Evolutionary conservation across 2,329 filamentous ascomycete species (phyloP).

Genomic region (Aurifilum marmelostoma): DNA sequence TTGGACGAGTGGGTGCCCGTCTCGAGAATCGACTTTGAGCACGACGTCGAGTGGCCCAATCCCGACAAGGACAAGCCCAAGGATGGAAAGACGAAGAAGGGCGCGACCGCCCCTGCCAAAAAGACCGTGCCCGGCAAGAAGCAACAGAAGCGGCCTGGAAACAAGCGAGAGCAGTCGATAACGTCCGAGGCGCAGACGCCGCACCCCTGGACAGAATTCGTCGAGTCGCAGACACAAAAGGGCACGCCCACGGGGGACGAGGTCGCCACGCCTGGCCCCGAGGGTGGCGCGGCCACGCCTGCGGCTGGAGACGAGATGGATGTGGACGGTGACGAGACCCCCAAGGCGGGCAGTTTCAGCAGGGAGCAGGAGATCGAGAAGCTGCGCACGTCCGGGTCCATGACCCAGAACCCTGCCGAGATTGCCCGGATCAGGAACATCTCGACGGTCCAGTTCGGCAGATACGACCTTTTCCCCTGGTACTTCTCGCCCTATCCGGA

Average conservation of each 20-base stretch:
- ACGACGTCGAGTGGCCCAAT: slow-evolving; percentile 95
- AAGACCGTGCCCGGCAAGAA: slow-evolving; percentile 61
- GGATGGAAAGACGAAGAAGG: slow-evolving; percentile 74
- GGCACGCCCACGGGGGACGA: slow-evolving; percentile 46
- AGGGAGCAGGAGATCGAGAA: slow-evolving; percentile 96
- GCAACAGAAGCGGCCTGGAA: slow-evolving; percentile 53
- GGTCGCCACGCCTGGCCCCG: slow-evolving; percentile 23
- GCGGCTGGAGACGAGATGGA: slow-evolving; percentile 53
- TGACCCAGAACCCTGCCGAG: slow-evolving; percentile 98
- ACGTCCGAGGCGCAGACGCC: slow-evolving; percentile 58
- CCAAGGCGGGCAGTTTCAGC: slow-evolving; percentile 60
- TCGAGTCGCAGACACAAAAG: slow-evolving; percentile 53
- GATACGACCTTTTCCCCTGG: slow-evolving; percentile 92
- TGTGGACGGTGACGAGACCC: slow-evolving; percentile 51
- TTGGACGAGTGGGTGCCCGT: slow-evolving; percentile 85
- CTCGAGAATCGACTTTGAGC: slow-evolving; percentile 79
- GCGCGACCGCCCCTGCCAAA: slow-evolving; percentile 57
- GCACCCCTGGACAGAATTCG: slow-evolving; percentile 57
- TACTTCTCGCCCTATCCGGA: slow-evolving; percentile 98
- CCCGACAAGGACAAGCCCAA: slow-evolving; percentile 85
- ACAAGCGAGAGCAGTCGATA: slow-evolving; percentile 60
- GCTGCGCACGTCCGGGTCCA: slow-evolving; percentile 88
- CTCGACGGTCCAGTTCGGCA: slow-evolving; percentile 90
- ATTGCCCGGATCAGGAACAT: slow-evolving; percentile 95
- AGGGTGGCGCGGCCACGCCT: slow-evolving; percentile 25